Percentiles rank a stretch among this genome's conserved stretches.
These are phyloP conservation scores for Nitzschia sp. DNA, from an alignment of 108 stramenopile genomes.

Conservation along the genomic window DNA sequence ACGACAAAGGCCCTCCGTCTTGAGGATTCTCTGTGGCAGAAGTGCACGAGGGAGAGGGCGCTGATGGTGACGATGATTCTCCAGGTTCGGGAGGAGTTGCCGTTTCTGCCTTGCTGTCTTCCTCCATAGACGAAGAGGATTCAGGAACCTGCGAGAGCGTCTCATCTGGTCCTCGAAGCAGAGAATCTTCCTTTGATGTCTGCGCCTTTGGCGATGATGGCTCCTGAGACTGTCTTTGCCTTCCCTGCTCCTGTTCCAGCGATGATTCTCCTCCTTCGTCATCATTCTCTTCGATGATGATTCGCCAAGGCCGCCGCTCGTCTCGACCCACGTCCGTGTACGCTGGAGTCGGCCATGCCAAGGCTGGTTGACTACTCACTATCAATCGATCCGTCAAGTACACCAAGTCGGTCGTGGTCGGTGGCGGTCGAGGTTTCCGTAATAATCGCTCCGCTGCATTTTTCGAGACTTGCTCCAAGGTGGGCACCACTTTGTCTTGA, in stretches of 20 bases:
- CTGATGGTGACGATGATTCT: no score
- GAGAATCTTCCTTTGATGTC: no score
- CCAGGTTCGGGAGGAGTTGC: neutral
- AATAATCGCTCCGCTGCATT: slow-evolving; percentile 2
- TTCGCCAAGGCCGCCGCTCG: neutral
- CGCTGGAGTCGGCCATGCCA: slow-evolving; percentile 9
- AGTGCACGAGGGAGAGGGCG: no score
- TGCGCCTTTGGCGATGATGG: no score
- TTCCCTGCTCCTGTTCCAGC: no score
- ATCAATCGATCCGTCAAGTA: slow-evolving; percentile 65
- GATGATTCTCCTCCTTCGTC: neutral
- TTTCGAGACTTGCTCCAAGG: slow-evolving; percentile 1
- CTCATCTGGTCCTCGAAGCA: neutral
- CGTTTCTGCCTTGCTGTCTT: neutral
- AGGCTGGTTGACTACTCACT: slow-evolving; percentile 51
- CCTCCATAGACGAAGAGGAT: neutral
- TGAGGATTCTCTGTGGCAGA: slow-evolving; percentile 17
- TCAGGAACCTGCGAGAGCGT: neutral
- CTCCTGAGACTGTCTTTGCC: no score
- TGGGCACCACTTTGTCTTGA: slow-evolving; percentile 4
- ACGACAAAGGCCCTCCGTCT: neutral
- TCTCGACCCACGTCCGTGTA: slow-evolving; percentile 30
- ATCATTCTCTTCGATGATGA: slow-evolving; percentile 1
- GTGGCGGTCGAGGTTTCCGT: neutral
- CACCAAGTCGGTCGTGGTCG: slow-evolving; percentile 43